Base-by-base conservation (phyloP, 345 rosid species). In the Lepidium didymum region DNA sequence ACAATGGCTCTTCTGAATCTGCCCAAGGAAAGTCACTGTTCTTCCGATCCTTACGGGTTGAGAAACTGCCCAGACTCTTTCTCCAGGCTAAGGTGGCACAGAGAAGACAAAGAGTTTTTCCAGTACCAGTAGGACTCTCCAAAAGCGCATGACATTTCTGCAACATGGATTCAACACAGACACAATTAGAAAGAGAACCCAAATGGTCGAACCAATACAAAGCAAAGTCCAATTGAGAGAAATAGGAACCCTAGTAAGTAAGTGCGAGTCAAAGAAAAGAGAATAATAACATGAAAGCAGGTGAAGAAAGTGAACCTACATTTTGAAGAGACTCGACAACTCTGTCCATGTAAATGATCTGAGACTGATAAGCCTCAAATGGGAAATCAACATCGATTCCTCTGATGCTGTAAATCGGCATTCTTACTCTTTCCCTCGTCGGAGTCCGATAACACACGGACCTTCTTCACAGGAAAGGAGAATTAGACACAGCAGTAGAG, bases 21-120 rank as follows among this genome's bases (percentile, higher is more conserved):
- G 12, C 27, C 69, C 57, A 36, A 52, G 73, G 69, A 21, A 27
- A 25, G 1, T 63, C 49, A 40, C 21, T 25, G 37, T 60, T 79
- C 58, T 19, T 79, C 33, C 77, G 75, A 64, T 49, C 75, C 77
- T 78, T 78, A 63, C 84, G 85, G 58, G 84, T 86, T 0, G 85
- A 80, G 83, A 91, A 94, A 43, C 55, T 67, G 60, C 93, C 99
- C 72, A 91, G 75, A 75, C 86, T 91, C 81, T 84, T 91, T 81
- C 99, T 85, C 99, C 99, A 94, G n/a, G 91, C 93, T 85, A 94
- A 77, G 57, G 97, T 86, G 50, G 97, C 96, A 80, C 99, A 94
- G 10, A 91, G 96, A 74, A 94, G 95, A 78, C 96, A 91, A 44
- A 89, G 68, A 8, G 99, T 94, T 79, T 94, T 94, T 60, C 99